phyloP scores from a whole-genome alignment of 306 rosid genomes.

The Quercus glauca region DNA sequence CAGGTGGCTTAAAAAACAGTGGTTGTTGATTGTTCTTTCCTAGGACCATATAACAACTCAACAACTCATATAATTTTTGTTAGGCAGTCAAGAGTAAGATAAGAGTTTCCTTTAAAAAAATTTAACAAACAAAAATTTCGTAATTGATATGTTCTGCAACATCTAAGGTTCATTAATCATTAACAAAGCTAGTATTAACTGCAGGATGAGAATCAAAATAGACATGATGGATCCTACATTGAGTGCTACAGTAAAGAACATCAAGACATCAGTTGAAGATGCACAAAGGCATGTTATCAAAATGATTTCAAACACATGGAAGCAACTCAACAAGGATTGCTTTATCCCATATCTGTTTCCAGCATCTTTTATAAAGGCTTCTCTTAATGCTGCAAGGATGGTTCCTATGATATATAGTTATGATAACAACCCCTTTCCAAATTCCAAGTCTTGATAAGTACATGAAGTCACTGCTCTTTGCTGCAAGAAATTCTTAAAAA shows the following conservation, averaged over 20 bases:
- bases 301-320: constrained; percentile 48
- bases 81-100: too few species aligned
- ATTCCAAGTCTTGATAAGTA: constrained; percentile 34
- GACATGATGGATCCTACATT: constrained; percentile 37
- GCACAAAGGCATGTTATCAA: constrained; percentile 22
- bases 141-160: too few species aligned
- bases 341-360: constrained; percentile 31
- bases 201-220: constrained; percentile 10
- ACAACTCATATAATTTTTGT: too few species aligned
- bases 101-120: too few species aligned
- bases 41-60: too few species aligned
- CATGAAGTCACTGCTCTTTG: constrained; percentile 25
- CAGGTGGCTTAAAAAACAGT: too few species aligned
- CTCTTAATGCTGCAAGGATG: constrained; percentile 37
- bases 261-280: neutral
- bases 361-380: constrained; percentile 10
- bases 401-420: constrained; percentile 42
- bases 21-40: too few species aligned
- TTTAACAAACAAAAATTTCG: too few species aligned
- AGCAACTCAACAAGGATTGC: constrained; percentile 42
- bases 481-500: too few species aligned
- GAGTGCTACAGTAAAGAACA: constrained; percentile 33
- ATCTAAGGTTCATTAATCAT: too few species aligned
- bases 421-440: constrained; percentile 27
- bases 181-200: neutral